These are phyloP conservation scores for Scorias spongiosa DNA, from an alignment of 2,329 filamentous ascomycete species.

Conservation along the genomic window DNA sequence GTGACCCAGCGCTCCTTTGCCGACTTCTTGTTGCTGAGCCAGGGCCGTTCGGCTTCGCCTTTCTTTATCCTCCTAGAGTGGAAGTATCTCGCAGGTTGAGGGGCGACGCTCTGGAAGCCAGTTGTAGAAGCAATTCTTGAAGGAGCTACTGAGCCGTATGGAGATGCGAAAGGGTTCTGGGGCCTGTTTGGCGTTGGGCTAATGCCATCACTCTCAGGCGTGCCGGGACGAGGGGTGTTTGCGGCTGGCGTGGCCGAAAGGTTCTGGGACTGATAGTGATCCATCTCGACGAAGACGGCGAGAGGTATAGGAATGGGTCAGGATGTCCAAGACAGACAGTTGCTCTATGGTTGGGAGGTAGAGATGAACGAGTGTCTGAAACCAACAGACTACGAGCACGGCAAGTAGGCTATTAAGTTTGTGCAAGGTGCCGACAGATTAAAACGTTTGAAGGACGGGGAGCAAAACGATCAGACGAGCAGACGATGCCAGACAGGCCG, in stretches of 20 bases:
- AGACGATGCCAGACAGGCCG: no score
- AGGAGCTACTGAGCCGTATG: slow-evolving; percentile 28
- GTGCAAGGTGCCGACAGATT: no score
- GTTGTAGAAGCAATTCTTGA: slow-evolving; percentile 29
- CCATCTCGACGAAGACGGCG: neutral
- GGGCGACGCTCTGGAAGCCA: slow-evolving; percentile 16
- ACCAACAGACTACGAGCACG: neutral
- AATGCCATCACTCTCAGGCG: neutral
- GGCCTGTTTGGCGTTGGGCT: neutral
- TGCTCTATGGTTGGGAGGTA: neutral
- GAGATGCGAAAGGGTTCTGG: slow-evolving; percentile 24
- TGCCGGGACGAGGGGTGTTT: neutral
- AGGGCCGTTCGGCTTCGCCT: slow-evolving; percentile 60
- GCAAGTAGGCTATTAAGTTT: no score
- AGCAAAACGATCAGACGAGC: no score
- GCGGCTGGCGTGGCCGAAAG: neutral
- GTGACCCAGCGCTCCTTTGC: slow-evolving; percentile 77
- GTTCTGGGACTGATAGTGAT: neutral
- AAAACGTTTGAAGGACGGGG: no score
- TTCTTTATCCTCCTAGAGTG: slow-evolving; percentile 59
- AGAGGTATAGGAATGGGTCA: neutral
- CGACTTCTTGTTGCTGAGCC: slow-evolving; percentile 51
- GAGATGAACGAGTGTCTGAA: neutral
- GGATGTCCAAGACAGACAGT: neutral
- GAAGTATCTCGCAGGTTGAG: slow-evolving; percentile 40